Evolutionary conservation across 495 filamentous ascomycete genomes (phyloP).

Genomic region (Hypoxylon fuscum): DNA sequence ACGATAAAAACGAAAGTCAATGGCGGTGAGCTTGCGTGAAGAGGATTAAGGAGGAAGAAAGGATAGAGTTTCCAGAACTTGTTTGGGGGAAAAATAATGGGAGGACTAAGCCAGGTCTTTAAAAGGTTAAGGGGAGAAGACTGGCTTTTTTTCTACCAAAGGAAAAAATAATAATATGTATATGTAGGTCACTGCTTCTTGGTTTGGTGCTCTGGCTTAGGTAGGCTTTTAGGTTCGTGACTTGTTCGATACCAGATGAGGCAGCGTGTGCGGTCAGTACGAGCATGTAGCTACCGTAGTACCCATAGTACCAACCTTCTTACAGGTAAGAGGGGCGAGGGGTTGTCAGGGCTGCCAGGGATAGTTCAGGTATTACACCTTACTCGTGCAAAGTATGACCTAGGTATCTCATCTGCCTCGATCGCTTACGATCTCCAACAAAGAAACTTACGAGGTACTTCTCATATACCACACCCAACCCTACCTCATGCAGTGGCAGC

Average conservation of each 20-base stretch:
- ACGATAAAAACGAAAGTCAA: slow-evolving; percentile 36
- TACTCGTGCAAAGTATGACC: slow-evolving; percentile 31
- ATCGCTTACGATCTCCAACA: background rate
- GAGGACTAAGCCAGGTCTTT: slow-evolving; percentile 22
- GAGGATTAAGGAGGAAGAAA: slow-evolving; percentile 24
- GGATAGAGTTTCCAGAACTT: slow-evolving; percentile 37
- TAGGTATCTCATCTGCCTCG: slow-evolving; percentile 6
- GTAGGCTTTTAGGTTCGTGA: slow-evolving; percentile 29
- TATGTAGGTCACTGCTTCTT: background rate
- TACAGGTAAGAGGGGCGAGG: slow-evolving; percentile 15
- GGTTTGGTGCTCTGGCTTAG: slow-evolving; percentile 27
- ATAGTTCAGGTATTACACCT: slow-evolving; percentile 13
- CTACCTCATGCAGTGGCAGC: slow-evolving; percentile 20
- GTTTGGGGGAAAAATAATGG: slow-evolving; percentile 18
- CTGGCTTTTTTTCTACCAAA: slow-evolving; percentile 23
- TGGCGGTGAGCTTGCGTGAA: slow-evolving; percentile 47
- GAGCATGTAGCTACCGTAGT: slow-evolving; percentile 32
- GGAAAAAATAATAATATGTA: background rate
- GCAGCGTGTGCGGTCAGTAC: slow-evolving; percentile 27
- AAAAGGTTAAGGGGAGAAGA: slow-evolving; percentile 26
- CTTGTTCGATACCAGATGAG: slow-evolving; percentile 35
- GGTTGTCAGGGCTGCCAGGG: slow-evolving; percentile 17
- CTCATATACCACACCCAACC: background rate
- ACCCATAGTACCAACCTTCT: slow-evolving; percentile 7
- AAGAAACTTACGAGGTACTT: slow-evolving; percentile 15